phyloP scores from a whole-genome alignment of 73 alveolate genomes.

The Urostyla sp. region DNA sequence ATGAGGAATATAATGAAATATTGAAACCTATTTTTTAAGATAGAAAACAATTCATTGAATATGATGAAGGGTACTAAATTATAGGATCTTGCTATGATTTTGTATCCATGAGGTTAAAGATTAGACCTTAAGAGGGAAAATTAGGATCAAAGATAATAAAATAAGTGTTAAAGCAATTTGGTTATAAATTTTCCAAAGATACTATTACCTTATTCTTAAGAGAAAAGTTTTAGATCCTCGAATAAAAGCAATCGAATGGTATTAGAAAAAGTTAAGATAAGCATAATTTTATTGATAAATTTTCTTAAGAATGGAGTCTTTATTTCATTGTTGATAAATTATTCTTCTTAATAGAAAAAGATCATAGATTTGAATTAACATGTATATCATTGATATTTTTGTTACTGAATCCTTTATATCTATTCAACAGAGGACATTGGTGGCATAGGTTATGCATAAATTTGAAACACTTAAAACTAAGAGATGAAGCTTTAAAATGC shows the following conservation, averaged over 20 bases:
- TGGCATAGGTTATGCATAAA: conserved; percentile 70
- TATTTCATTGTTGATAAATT: conserved; percentile 20
- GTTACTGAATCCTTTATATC: conserved; percentile 31
- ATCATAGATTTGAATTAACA: conserved; percentile 17
- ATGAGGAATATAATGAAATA: conserved; percentile 10
- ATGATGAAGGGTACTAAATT: conserved; percentile 15
- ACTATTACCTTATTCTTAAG: conserved; percentile 14
- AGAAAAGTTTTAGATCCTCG: conserved; percentile 18
- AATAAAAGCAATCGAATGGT: conserved; percentile 16
- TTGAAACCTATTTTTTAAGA: conserved; percentile 41
- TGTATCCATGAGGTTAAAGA: background rate
- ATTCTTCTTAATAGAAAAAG: conserved; percentile 48
- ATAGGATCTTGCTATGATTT: conserved; percentile 21
- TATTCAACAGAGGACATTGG: conserved; percentile 69
- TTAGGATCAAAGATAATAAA: conserved; percentile 26
- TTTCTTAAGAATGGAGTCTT: conserved; percentile 15
- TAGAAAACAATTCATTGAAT: conserved; percentile 41
- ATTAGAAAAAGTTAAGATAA: conserved; percentile 25
- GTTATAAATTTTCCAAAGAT: background rate
- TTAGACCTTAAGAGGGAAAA: conserved; percentile 32
- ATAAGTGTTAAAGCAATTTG: background rate
- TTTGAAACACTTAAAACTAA: conserved; percentile 60
- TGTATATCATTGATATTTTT: conserved; percentile 23
- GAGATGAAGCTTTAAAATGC: conserved; percentile 50
- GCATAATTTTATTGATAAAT: conserved; percentile 53